These are phyloP conservation scores for Rhynchosporium secalis DNA, from an alignment of 2,329 filamentous ascomycete genomes.

Conservation along the genomic window DNA sequence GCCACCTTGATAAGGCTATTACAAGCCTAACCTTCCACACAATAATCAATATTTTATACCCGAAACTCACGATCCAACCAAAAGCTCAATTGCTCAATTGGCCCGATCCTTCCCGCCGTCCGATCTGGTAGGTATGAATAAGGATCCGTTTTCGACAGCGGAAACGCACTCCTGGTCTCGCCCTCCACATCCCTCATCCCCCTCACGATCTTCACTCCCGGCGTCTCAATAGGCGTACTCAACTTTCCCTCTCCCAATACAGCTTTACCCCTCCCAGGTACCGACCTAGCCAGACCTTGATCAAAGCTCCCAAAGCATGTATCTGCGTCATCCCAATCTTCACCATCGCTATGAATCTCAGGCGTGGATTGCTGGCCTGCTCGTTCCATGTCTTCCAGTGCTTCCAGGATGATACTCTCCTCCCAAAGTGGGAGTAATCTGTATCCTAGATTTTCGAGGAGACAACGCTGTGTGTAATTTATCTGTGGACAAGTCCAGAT, in stretches of 20 bases:
- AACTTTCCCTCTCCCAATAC: slow-evolving; percentile 21
- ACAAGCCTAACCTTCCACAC: not conserved
- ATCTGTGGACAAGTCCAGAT: slow-evolving; percentile 63
- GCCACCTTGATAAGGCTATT: not conserved
- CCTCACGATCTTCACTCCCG: slow-evolving; percentile 23
- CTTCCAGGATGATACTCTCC: slow-evolving; percentile 56
- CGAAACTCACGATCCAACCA: slow-evolving; percentile 21
- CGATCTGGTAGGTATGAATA: slow-evolving; percentile 17
- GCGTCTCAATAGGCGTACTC: slow-evolving; percentile 30
- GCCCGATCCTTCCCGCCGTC: slow-evolving; percentile 7
- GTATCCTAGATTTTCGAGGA: slow-evolving; percentile 65
- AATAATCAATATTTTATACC: not conserved
- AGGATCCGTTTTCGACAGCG: not conserved
- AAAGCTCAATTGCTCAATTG: slow-evolving; percentile 23
- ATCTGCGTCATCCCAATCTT: slow-evolving; percentile 25
- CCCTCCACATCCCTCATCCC: slow-evolving; percentile 18
- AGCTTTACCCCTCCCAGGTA: slow-evolving; percentile 20
- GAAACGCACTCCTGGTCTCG: slow-evolving; percentile 26
- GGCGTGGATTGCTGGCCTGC: slow-evolving; percentile 43
- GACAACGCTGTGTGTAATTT: slow-evolving; percentile 62
- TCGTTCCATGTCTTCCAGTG: slow-evolving; percentile 63
- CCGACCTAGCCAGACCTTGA: not conserved
- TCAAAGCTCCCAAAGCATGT: slow-evolving; percentile 23
- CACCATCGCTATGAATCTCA: slow-evolving; percentile 20
- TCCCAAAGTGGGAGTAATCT: slow-evolving; percentile 62